Percentiles rank a stretch among this genome's conserved stretches.
phyloP scores from a whole-genome alignment of 2,329 filamentous ascomycete genomes.

The Ceratocystis diversiconidia region DNA sequence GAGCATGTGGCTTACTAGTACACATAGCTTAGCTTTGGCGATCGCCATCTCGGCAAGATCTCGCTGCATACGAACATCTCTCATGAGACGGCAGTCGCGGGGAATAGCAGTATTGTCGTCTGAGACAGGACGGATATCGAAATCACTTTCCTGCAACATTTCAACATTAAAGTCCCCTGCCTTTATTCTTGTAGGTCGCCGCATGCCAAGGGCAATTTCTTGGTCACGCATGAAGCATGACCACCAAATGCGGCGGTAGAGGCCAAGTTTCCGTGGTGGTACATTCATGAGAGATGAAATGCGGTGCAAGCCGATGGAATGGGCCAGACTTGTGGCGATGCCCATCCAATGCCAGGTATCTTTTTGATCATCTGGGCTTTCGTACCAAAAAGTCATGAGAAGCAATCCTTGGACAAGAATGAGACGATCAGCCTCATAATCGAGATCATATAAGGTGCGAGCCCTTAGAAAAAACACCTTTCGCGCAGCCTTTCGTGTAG shows the following conservation, averaged over 20 bases:
- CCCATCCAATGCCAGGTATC: slow-evolving; percentile 99
- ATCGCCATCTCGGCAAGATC: slow-evolving; percentile 81
- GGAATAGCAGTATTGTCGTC: slow-evolving; percentile 55
- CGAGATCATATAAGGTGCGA: slow-evolving; percentile 84
- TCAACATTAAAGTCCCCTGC: slow-evolving; percentile 88
- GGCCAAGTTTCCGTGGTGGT: slow-evolving; percentile 55
- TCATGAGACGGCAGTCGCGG: slow-evolving; percentile 53
- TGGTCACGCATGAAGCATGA: slow-evolving; percentile 92
- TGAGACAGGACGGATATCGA: slow-evolving; percentile 58
- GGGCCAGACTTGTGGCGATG: slow-evolving; percentile 79
- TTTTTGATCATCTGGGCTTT: slow-evolving; percentile 91
- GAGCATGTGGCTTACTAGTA: slow-evolving; percentile 79
- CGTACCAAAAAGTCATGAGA: slow-evolving; percentile 95
- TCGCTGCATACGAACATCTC: slow-evolving; percentile 58
- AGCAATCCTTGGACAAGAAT: slow-evolving; percentile 77
- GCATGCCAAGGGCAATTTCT: slow-evolving; percentile 84
- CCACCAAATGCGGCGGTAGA: slow-evolving; percentile 98
- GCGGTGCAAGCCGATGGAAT: slow-evolving; percentile 85
- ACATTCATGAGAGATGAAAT: slow-evolving; percentile 67
- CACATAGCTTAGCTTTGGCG: slow-evolving; percentile 75
- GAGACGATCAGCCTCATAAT: slow-evolving; percentile 83
- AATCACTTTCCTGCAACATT: slow-evolving; percentile 73
- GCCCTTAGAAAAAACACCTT: slow-evolving; percentile 83
- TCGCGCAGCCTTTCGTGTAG: slow-evolving; percentile 63
- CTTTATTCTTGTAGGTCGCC: slow-evolving; percentile 81